Base-by-base conservation (phyloP, 192 early-diverging fungal genomes). In the Coemansia sp. region DNA sequence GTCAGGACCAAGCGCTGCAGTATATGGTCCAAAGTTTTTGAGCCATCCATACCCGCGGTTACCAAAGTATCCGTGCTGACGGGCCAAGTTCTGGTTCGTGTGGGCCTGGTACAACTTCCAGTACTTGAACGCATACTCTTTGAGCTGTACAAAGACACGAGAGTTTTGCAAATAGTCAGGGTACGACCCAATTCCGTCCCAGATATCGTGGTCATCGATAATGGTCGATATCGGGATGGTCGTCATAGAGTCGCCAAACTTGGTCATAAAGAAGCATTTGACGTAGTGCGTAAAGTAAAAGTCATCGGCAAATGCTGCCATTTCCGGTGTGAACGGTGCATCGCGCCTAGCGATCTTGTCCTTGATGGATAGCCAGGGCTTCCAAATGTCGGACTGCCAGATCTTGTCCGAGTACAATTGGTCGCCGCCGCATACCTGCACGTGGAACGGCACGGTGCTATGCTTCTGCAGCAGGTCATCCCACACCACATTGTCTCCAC, bases 41-140 rank as follows among this genome's bases (percentile, higher is more conserved):
- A 94, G 75, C 70, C 86, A 88, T 55, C 66, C 84, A 78, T 88
- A 89, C 35, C 87, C 84, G 30, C 81, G 44, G 69, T 72, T 57
- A 70, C 75, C 81, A 87, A 87, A 69, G 78, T 77, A 74, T 17
- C 79, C 89, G 63, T 92, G 86, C 30, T 87, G 75, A 17, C 75
- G 47, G 13, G 88, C 86, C 50, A 86, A 67, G 30, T 82, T 68
- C 37, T 86, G 69, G 21, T 86, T 94, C 21, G 90, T 87, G 68
- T 94, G 92, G 3, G 89, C 90, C 84, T 96, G 94, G 87, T 91
- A 96, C 63, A 96, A 73, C 60, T 89, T 85, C 84, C 92, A 94
- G 80, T 92, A 93, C 19, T 89, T 88, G 65, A 85, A 75, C 5
- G 92, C 93, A 40, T 88, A 79, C 35, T 86, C 78, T 71, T 87